Evolutionary conservation across 1,284 basidiomycete species (phyloP), one percentile per base, ranked within the genome.

Genomic region (Malassezia vespertilionis): DNA sequence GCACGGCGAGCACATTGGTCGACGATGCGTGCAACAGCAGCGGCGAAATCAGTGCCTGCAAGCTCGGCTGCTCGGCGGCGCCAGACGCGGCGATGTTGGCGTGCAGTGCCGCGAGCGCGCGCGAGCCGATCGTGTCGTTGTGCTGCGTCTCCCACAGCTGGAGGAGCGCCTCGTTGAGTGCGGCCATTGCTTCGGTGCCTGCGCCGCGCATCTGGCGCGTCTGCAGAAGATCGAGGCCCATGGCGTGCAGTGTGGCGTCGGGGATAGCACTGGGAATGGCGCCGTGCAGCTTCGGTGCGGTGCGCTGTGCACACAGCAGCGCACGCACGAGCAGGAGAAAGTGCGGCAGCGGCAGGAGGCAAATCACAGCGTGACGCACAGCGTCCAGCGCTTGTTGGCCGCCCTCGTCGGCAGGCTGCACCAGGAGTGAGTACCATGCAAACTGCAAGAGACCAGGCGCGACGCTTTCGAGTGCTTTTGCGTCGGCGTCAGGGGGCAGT

Each of bases 41-140:
- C 8, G 36, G 47, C 11, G 62, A 58, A 6, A 67, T 42, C 2
- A 54, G 33, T 21, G 50, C 43, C 20, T 56, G 49, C 14, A 66
- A 44, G 1, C 48, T n/a, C n/a, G 46, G 15, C n/a, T 32, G 32
- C 33, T 43, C 41, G 9, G 35, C 7, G 4, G 31, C 41, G 11
- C 32, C 44, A 26, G 58, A 54, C 41, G 58, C 58, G 1, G 49
- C 44, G 10, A 56, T 35, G 14, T 61, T 22, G 1, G 54, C 52
- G 46, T 54, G 53, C 44, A 67, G 52, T 3, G 59, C 55, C 14
- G 53, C 46, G 26, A 67, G 42, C 24, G 61, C 61, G 8, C 53
- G 43, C 21, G 56, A 43, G 8, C 55, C 52, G 17, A 62, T 46
- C 10, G 40, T 35, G 8, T 44, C 44, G 23, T 33, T 26, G 15